Percentiles rank a stretch among this genome's conserved stretches.
phyloP scores from a whole-genome alignment of 2,329 filamentous ascomycete genomes.

The Nannizziopsis arthrosporioides region DNA sequence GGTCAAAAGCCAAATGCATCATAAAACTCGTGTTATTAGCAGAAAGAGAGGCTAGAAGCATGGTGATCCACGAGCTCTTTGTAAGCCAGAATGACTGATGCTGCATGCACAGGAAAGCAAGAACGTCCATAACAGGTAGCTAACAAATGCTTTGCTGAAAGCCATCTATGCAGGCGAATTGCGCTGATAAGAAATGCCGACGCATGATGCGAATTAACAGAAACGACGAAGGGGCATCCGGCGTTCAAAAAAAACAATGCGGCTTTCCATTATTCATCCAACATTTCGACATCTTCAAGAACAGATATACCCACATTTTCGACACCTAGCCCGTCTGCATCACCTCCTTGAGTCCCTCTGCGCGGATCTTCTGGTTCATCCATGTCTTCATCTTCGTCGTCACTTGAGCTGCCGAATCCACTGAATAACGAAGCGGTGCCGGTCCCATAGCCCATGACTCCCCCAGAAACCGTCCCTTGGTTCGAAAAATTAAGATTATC shows the following conservation, averaged over 20 bases:
- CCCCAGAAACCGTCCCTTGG: conserved; percentile 55
- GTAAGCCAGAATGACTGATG: conserved; percentile 3
- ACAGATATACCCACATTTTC: conserved; percentile 57
- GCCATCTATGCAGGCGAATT: conserved; percentile 2
- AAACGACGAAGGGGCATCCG: not conserved
- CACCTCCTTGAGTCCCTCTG: conserved; percentile 25
- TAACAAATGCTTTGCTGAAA: not conserved
- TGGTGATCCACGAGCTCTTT: conserved; percentile 3
- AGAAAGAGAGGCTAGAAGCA: conserved; percentile 4
- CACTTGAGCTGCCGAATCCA: conserved; percentile 87
- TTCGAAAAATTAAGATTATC: conserved; percentile 53
- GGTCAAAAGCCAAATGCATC: not conserved
- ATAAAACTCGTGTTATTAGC: not conserved
- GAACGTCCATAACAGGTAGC: conserved; percentile 3
- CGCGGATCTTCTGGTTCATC: conserved; percentile 52
- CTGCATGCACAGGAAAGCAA: conserved; percentile 7
- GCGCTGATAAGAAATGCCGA: conserved; percentile 8
- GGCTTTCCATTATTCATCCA: conserved; percentile 39
- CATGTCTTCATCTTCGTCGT: conserved; percentile 92
- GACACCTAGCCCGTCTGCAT: conserved; percentile 39
- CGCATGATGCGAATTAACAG: not conserved
- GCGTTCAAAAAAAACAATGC: conserved; percentile 14
- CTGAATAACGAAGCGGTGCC: conserved; percentile 58
- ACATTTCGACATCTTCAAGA: conserved; percentile 52
- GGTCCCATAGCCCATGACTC: conserved; percentile 59